These are phyloP conservation scores for Candida ficus DNA, from an alignment of 805 yeast species.

Conservation along the genomic window DNA sequence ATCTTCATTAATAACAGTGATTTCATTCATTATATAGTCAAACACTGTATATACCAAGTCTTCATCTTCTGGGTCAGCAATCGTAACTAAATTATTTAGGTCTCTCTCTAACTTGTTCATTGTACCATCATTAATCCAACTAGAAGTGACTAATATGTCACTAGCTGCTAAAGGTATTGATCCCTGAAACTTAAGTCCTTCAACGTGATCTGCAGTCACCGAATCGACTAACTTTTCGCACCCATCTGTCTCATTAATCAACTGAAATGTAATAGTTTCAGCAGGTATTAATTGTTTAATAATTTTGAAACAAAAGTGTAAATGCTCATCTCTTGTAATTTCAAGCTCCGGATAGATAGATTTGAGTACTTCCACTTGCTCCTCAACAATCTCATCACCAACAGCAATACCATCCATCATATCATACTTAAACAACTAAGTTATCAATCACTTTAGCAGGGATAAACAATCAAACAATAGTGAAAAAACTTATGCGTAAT, in stretches of 20 bases:
- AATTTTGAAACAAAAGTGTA: background rate
- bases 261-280: background rate
- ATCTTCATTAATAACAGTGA: constrained; percentile 4
- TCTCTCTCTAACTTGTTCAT: background rate
- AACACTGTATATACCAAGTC: constrained; percentile 36
- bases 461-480: too few relatives aligned
- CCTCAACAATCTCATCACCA: background rate
- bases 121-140: background rate
- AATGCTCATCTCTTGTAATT: background rate
- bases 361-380: background rate
- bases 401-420: background rate
- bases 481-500: too few relatives aligned
- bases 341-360: background rate
- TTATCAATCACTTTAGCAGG: too few relatives aligned
- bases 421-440: background rate
- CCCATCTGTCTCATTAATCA: too few relatives aligned
- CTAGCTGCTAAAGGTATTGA: background rate
- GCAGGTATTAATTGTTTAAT: background rate
- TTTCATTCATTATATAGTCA: constrained; percentile 32
- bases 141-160: background rate
- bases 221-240: too few relatives aligned
- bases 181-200: too few relatives aligned
- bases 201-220: too few relatives aligned
- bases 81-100: background rate
- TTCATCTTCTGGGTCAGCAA: constrained; percentile 22